Percentiles rank a stretch among this genome's conserved stretches.
phyloP scores from a whole-genome alignment of 495 filamentous ascomycete species.

The Platismatia glauca region DNA sequence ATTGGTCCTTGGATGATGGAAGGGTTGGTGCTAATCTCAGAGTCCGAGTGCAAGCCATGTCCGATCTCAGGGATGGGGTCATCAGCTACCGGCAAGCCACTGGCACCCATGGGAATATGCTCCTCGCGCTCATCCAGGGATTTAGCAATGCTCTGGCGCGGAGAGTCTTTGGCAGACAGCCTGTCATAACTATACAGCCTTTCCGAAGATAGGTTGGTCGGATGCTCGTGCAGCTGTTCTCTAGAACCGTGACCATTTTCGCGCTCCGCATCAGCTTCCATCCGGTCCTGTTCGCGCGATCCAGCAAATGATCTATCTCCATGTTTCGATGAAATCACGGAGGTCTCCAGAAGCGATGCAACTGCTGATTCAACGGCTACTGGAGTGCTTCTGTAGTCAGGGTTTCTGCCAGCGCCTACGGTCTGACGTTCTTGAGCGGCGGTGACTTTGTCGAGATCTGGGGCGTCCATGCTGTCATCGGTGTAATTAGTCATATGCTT shows the following conservation, averaged over 20 bases:
- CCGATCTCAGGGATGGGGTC: conserved; percentile 63
- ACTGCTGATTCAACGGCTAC: conserved; percentile 77
- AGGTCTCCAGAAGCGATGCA: conserved; percentile 75
- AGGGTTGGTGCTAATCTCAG: conserved; percentile 69
- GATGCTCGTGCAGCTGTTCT: conserved; percentile 6
- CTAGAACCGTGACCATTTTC: conserved; percentile 21
- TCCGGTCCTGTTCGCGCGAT: conserved; percentile 25
- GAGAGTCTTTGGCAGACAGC: conserved; percentile 43
- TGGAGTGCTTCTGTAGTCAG: conserved; percentile 61
- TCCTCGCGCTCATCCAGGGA: conserved; percentile 48
- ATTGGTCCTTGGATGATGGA: conserved; percentile 65
- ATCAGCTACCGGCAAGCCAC: conserved; percentile 39
- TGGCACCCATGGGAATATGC: conserved; percentile 50
- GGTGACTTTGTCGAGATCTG: conserved; percentile 50
- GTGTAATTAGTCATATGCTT: conserved; percentile 54
- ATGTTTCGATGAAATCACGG: conserved; percentile 49
- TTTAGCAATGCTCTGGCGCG: conserved; percentile 66
- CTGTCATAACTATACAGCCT: conserved; percentile 12
- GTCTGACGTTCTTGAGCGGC: conserved; percentile 60
- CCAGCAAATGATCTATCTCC: conserved; percentile 21
- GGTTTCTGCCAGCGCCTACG: conserved; percentile 51
- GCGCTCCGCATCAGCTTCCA: conserved; percentile 22
- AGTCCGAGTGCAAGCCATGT: conserved; percentile 47
- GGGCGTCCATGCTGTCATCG: conserved; percentile 55
- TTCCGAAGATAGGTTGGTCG: conserved; percentile 2